phyloP scores from a whole-genome alignment of 179 eudicot genomes.

The Beta macrorhiza region DNA sequence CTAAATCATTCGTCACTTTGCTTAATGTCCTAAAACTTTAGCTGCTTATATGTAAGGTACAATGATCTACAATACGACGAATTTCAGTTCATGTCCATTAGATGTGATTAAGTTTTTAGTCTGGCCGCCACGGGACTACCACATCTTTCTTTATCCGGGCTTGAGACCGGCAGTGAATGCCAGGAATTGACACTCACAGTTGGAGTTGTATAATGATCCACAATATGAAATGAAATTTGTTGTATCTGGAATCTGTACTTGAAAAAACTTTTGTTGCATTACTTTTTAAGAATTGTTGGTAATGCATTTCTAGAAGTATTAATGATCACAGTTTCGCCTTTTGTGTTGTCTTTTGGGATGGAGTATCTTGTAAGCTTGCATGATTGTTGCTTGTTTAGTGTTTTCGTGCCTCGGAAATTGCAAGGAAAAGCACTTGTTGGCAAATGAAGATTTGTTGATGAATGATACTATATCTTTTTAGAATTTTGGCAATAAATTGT shows the following conservation, averaged over 20 bases:
- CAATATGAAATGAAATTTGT: background rate
- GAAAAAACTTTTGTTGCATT: background rate
- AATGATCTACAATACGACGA: no score
- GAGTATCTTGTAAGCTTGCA: background rate
- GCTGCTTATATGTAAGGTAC: no score
- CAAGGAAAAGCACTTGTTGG: background rate
- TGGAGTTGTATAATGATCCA: background rate
- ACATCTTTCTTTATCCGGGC: no score
- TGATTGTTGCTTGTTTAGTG: background rate
- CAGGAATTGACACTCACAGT: background rate
- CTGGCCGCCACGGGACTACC: no score
- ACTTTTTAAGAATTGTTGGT: background rate
- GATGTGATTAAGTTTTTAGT: no score
- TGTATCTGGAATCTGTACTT: background rate
- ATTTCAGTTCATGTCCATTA: no score
- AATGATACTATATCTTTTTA: background rate
- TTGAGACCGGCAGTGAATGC: no score
- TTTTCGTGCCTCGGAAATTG: background rate
- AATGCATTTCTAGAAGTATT: background rate
- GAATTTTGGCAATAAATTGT: background rate
- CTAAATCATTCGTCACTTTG: background rate
- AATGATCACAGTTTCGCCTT: background rate
- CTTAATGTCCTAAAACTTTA: no score
- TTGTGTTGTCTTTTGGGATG: background rate
- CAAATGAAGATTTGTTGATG: background rate